Base-by-base conservation (phyloP, 202 grass and related monocot species). In the Panicum hallii region DNA sequence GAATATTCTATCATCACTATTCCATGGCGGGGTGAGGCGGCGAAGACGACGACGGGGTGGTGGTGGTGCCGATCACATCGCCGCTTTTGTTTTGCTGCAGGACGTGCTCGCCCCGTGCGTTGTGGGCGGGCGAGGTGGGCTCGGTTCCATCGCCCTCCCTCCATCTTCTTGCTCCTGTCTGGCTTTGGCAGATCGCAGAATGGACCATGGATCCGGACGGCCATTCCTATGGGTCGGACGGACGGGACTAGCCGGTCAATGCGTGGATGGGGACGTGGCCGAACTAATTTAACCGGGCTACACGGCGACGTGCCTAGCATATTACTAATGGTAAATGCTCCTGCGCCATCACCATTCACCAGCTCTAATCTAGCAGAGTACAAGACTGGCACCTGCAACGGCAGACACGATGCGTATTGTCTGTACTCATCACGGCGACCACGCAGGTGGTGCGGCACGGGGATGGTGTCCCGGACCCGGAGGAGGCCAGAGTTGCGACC, bases 11-110 rank as follows among this genome's bases (percentile, higher is more conserved):
- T 32, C 32, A 32, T 26, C 26, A 26, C 26, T 26, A 26, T 32
- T 32, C 32, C 2, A 86, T 12, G 55, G 30, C 12, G 0, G 19
- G 6, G 11, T 6, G 13, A 22, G 19, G 22, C 10, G 20, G 2
- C 17, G 58, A n/a, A n/a, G n/a, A 3, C 4, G 13, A 0, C 0
- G 30, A 4, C 2, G 15, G 63, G 63, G 67, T 65, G 79, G 26
- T 26, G 26, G 26, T 26, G 63, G 67, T 65, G 79, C 32, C 63
- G 72, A 67, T 73, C 75, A 67, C 75, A 79, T 88, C 75, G 75
- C 81, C 69, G n/a, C 38, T 75, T 81, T 74, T 57, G 77, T 74
- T 13, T 2, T 0, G 12, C 46, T 0, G 12, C 46, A 69, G 9
- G 68, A 68, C 81, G 87, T 84, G 80, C 34, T 4, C 11, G 26